Percentiles rank a stretch among this genome's conserved stretches.
These are phyloP conservation scores for Narthecium ossifragum DNA, from an alignment of 106 monocot genomes.

Conservation along the genomic window DNA sequence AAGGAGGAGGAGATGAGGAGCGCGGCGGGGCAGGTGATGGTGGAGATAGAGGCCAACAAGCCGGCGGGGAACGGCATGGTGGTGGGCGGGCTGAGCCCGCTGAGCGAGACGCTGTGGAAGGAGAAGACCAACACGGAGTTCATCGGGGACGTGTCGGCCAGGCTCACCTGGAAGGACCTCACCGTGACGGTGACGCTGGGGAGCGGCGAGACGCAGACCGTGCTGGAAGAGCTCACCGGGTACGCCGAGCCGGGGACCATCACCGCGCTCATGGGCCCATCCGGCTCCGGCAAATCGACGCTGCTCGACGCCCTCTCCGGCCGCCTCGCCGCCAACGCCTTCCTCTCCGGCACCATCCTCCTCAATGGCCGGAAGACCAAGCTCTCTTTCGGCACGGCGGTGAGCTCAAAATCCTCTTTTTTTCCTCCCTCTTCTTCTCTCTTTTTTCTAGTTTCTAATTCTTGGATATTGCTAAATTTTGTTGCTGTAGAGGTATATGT, in stretches of 20 bases:
- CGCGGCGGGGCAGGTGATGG: slow-evolving; percentile 55
- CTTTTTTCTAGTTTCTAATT: too few species aligned
- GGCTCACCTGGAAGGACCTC: slow-evolving; percentile 71
- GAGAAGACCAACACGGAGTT: slow-evolving; percentile 43
- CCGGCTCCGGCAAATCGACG: slow-evolving; percentile 73
- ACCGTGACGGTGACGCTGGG: slow-evolving; percentile 51
- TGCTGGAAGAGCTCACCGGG: slow-evolving; percentile 58
- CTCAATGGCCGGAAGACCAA: slow-evolving; percentile 69
- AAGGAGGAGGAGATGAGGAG: slow-evolving; percentile 10
- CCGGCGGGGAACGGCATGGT: slow-evolving; percentile 26
- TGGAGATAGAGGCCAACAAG: slow-evolving; percentile 65
- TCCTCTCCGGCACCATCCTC: slow-evolving; percentile 47
- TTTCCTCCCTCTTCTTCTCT: too few species aligned
- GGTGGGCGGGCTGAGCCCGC: slow-evolving; percentile 43
- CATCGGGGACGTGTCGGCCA: slow-evolving; percentile 50
- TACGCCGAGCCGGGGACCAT: slow-evolving; percentile 64
- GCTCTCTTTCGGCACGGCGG: slow-evolving; percentile 73
- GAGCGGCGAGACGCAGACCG: slow-evolving; percentile 38
- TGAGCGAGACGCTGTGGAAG: slow-evolving; percentile 75
- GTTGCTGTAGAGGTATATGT: too few species aligned
- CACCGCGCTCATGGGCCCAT: slow-evolving; percentile 76
- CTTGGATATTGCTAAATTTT: too few species aligned
- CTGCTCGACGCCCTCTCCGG: slow-evolving; percentile 62
- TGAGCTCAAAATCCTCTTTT: background rate
- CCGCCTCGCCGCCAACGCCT: slow-evolving; percentile 61